A percentile compares a stretch with the other conserved stretches of the same genome.
Evolutionary conservation across 2,329 filamentous ascomycete genomes (phyloP).

Genomic region (Teratosphaeria destructans): DNA sequence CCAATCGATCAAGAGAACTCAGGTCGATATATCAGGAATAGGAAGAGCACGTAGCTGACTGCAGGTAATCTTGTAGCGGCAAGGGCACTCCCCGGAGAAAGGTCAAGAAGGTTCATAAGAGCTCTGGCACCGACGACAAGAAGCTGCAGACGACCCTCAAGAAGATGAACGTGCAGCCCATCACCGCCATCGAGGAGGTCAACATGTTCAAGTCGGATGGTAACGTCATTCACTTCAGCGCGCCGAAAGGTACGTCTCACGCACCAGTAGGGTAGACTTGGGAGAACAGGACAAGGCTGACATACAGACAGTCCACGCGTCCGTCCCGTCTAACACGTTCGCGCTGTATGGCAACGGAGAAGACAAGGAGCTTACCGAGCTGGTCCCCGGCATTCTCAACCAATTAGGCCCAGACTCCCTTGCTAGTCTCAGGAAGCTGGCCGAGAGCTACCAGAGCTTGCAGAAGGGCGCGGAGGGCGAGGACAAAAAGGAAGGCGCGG

Average conservation of each 20-base stretch:
- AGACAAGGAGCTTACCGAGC: conserved; percentile 99
- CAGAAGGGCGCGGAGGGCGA: conserved; percentile 83
- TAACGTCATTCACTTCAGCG: conserved; percentile 98
- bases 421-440: conserved; percentile 92
- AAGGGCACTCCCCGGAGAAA: conserved; percentile 97
- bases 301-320: conserved; percentile 67
- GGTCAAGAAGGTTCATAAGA: conserved; percentile 95
- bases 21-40: neutral
- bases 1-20: neutral
- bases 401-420: conserved; percentile 98
- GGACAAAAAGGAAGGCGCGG: conserved; percentile 58
- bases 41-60: conserved; percentile 8
- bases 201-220: conserved; percentile 99
- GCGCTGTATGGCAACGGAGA: conserved; percentile 98
- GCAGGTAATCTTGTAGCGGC: conserved; percentile 49
- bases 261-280: conserved; percentile 2
- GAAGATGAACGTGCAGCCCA: conserved; percentile 99
- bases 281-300: neutral
- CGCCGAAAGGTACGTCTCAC: conserved; percentile 73
- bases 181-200: conserved; percentile 99
- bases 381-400: conserved; percentile 98
- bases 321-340: conserved; percentile 97
- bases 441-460: conserved; percentile 98
- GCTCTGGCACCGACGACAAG: conserved; percentile 94
- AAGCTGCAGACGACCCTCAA: conserved; percentile 95